A percentile compares a stretch with the other conserved stretches of the same genome.
phyloP scores from a whole-genome alignment of 305 asterid species.

The Caryopteris hybrid region DNA sequence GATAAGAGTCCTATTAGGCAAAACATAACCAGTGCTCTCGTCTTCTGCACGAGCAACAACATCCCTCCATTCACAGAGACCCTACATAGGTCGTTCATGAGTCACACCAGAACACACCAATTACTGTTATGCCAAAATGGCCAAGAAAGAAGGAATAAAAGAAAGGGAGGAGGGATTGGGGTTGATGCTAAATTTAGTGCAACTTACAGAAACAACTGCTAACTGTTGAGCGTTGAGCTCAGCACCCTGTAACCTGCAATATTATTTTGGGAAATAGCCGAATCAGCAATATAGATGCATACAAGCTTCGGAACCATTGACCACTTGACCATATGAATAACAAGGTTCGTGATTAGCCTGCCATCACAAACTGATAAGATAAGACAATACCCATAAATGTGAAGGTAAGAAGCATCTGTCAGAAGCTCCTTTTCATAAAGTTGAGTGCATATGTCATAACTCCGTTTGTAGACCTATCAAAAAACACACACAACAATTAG shows the following conservation, averaged over 20 bases:
- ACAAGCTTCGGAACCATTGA: slow-evolving; percentile 7
- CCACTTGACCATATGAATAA: not conserved
- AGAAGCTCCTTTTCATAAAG: slow-evolving; percentile 93
- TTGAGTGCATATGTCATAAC: slow-evolving; percentile 81
- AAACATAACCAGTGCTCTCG: slow-evolving; percentile 96
- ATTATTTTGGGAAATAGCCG: slow-evolving; percentile 7
- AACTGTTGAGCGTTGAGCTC: slow-evolving; percentile 87
- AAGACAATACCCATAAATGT: slow-evolving; percentile 76
- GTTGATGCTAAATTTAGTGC: not conserved
- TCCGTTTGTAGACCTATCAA: slow-evolving; percentile 87
- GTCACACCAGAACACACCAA: slow-evolving; percentile 3
- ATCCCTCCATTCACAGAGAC: slow-evolving; percentile 96
- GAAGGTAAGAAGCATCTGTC: slow-evolving; percentile 74
- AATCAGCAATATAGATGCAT: slow-evolving; percentile 12
- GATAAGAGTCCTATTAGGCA: slow-evolving; percentile 84
- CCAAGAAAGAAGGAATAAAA: not conserved
- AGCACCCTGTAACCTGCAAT: slow-evolving; percentile 72
- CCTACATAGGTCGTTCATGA: slow-evolving; percentile 45
- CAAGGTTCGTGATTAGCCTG: slow-evolving; percentile 1
- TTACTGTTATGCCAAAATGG: slow-evolving; percentile 4
- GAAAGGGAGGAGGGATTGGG: not conserved
- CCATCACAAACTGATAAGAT: slow-evolving; percentile 16
- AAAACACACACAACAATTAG: slow-evolving; percentile 2
- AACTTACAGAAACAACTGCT: slow-evolving; percentile 89
- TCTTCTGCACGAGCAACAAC: slow-evolving; percentile 95